phyloP scores from a whole-genome alignment of 1,284 basidiomycete species.

The Naganishia cerealis region DNA sequence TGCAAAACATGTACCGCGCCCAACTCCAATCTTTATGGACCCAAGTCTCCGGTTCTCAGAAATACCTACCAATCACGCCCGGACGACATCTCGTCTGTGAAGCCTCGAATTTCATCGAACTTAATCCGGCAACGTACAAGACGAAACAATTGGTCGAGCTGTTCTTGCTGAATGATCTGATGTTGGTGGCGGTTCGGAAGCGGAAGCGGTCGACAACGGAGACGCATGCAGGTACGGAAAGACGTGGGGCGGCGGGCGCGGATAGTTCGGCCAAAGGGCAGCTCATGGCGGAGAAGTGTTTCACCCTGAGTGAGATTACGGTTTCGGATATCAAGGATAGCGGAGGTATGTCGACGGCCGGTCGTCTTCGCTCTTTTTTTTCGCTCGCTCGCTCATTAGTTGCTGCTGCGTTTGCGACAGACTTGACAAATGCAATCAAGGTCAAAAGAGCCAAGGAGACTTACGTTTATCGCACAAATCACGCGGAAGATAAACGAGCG shows the following conservation, averaged over 20 bases:
- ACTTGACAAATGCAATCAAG: slow-evolving; percentile 93
- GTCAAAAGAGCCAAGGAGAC: slow-evolving; percentile 89
- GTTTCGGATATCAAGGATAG: slow-evolving; percentile 95
- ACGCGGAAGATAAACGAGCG: slow-evolving; percentile 77
- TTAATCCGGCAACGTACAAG: slow-evolving; percentile 95
- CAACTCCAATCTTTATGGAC: slow-evolving; percentile 90
- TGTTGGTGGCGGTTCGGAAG: slow-evolving; percentile 74
- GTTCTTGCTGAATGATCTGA: slow-evolving; percentile 85
- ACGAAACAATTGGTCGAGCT: slow-evolving; percentile 82
- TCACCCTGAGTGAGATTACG: slow-evolving; percentile 85
- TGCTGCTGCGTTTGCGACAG: slow-evolving; percentile 56
- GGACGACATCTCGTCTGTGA: slow-evolving; percentile 89
- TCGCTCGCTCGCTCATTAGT: not conserved
- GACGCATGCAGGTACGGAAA: slow-evolving; percentile 53
- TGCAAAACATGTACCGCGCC: slow-evolving; percentile 87
- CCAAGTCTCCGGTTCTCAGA: slow-evolving; percentile 92
- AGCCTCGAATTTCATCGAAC: slow-evolving; percentile 75
- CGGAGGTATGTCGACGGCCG: slow-evolving; percentile 62
- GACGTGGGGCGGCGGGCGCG: slow-evolving; percentile 42
- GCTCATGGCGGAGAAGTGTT: slow-evolving; percentile 88
- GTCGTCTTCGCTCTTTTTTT: not conserved
- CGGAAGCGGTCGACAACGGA: slow-evolving; percentile 57
- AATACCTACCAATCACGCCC: slow-evolving; percentile 84
- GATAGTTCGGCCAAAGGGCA: slow-evolving; percentile 52
- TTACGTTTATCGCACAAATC: slow-evolving; percentile 85